Base-by-base conservation (phyloP, 345 rosid species). In the Citrus maxima region DNA sequence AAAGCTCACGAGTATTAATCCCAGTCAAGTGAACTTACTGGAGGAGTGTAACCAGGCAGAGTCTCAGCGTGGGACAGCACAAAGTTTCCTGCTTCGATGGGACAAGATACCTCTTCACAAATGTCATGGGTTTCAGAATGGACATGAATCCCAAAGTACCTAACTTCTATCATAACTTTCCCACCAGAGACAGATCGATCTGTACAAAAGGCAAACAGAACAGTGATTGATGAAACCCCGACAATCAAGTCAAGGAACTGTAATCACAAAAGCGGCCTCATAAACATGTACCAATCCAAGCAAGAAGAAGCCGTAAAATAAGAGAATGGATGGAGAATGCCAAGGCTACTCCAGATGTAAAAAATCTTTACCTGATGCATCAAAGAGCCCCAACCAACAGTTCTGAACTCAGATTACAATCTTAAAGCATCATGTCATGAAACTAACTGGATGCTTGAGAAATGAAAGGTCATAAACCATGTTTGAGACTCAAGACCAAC, bases 11-110 rank as follows among this genome's bases (percentile, higher is more conserved):
- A 24, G 42, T 28, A 6, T 10, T 38, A 35, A 18, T 38, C 34
- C 18, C 21, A 13, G 72, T 30, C 12, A 37, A 61, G 38, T 9
- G 19, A 72, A 75, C 86, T 80, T 82, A 89, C 93, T 2, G 93
- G 93, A 35, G 94, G 94, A 55, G 97, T 77, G 67, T 85, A 77
- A 27, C 42, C 69, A 22, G 95, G 93, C 46, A 91, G 72, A 59
- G 85, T 86, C 79, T 91, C 89, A 37, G 87, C 82, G 77, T 91
- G 92, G 67, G 93, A 83, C 83, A 93, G 95, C 75, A 84, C 77
- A 79, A 93, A 93, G 82, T 67, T 70, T 73, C 95, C 92, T 5
- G 77, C 76, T 21, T 85, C 24, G 19, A 93, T 28, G 0, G 93
- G 95, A 74, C 97, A 91, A 8, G 88, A 65, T 2, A 83, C 79